phyloP scores from a whole-genome alignment of 169 alveolate species.

The Cystoisospora suis region DNA sequence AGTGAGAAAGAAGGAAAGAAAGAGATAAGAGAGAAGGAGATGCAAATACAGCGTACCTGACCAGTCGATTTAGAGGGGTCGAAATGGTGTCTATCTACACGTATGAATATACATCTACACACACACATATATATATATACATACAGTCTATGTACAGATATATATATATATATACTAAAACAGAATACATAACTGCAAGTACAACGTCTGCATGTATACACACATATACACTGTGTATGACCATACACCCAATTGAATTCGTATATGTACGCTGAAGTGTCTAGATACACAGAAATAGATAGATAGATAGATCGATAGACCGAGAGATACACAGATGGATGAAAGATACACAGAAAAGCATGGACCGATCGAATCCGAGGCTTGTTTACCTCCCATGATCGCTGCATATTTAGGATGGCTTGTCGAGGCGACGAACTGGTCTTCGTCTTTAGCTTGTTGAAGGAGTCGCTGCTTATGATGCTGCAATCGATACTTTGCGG shows the following conservation, averaged over 20 bases:
- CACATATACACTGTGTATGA: not conserved
- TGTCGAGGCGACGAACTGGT: not conserved
- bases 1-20: not conserved
- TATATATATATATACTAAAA: not conserved
- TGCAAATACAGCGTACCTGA: not conserved
- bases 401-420: not conserved
- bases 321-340: not conserved
- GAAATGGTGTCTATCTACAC: too few species aligned
- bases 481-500: conserved; percentile 12
- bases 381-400: not conserved
- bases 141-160: not conserved
- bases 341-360: not conserved
- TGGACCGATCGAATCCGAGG: too few species aligned
- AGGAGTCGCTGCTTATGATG: not conserved
- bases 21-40: not conserved
- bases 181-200: not conserved
- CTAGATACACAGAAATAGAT: not conserved
- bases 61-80: not conserved
- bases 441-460: not conserved
- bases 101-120: not conserved
- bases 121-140: too few species aligned
- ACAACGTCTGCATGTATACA: not conserved
- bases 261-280: not conserved
- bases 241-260: not conserved
- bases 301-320: too few species aligned